A percentile compares a stretch with the other conserved stretches of the same genome.
phyloP scores from a whole-genome alignment of 1,139 yeast species.

The Lodderomyces margitis region DNA sequence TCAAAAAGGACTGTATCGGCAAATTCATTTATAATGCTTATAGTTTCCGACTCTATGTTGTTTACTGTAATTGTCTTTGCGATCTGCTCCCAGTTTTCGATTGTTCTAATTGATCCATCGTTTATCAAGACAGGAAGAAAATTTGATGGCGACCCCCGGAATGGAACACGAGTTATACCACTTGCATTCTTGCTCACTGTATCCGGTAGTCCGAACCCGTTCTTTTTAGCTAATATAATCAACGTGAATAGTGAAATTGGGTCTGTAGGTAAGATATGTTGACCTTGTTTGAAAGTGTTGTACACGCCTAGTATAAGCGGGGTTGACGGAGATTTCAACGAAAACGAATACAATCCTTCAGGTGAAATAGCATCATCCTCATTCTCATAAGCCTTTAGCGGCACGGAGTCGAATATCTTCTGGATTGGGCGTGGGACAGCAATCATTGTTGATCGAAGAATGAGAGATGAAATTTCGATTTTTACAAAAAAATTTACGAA shows the following conservation, averaged over 20 bases:
- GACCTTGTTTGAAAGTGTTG: constrained; percentile 26
- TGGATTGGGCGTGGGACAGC: constrained; percentile 43
- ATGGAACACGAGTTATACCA: constrained; percentile 4
- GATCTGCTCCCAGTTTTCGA: constrained; percentile 21
- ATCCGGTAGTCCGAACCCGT: constrained; percentile 30
- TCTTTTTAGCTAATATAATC: constrained; percentile 34
- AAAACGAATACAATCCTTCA: constrained; percentile 18
- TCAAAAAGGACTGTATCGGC: constrained; percentile 42
- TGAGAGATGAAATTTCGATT: no score
- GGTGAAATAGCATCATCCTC: constrained; percentile 20
- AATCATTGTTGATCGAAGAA: constrained; percentile 1
- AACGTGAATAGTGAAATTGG: constrained; percentile 41
- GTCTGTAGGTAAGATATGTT: constrained; percentile 35
- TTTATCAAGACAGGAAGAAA: constrained; percentile 47
- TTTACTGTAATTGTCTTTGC: constrained; percentile 9
- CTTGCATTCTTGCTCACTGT: not conserved
- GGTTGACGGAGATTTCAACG: constrained; percentile 10
- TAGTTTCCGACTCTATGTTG: constrained; percentile 7
- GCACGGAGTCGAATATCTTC: constrained; percentile 49
- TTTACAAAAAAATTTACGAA: not conserved
- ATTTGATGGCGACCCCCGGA: constrained; percentile 37
- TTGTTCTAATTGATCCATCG: constrained; percentile 26
- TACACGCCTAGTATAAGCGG: constrained; percentile 43
- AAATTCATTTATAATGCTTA: constrained; percentile 26
- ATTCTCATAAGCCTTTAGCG: constrained; percentile 38